These are phyloP conservation scores for Cercospora zeae-maydis DNA, from an alignment of 2,329 filamentous ascomycete species.

Conservation along the genomic window DNA sequence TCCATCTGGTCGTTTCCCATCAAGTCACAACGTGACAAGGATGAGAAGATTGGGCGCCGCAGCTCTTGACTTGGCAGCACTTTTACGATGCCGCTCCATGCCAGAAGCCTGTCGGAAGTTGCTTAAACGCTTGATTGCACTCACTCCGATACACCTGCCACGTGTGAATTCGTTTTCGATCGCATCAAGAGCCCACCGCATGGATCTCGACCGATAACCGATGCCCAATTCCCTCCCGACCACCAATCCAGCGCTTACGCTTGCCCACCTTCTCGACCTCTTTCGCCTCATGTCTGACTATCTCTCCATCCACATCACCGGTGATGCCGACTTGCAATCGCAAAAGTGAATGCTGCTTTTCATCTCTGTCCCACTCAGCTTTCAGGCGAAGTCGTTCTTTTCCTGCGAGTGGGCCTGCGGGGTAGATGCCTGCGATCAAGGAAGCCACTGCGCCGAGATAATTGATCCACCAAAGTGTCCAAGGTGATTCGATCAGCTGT, in stretches of 20 bases:
- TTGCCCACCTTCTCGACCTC: slow-evolving; percentile 57
- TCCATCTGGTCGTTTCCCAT: not conserved
- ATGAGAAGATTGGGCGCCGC: not conserved
- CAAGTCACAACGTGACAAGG: not conserved
- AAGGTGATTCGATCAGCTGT: slow-evolving; percentile 49
- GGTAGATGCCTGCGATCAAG: slow-evolving; percentile 58
- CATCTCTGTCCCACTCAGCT: slow-evolving; percentile 42
- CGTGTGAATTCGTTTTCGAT: no score
- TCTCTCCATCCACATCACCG: slow-evolving; percentile 41
- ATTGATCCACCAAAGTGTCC: slow-evolving; percentile 62
- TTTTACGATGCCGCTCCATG: not conserved
- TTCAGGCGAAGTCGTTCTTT: slow-evolving; percentile 43
- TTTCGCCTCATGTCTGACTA: slow-evolving; percentile 41
- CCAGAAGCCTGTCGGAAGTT: not conserved
- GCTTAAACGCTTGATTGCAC: no score
- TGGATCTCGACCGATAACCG: slow-evolving; percentile 37
- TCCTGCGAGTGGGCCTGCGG: slow-evolving; percentile 50
- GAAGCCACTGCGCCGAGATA: slow-evolving; percentile 61
- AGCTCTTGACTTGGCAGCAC: not conserved
- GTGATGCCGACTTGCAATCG: slow-evolving; percentile 43
- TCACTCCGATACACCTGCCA: no score
- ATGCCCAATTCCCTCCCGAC: slow-evolving; percentile 42
- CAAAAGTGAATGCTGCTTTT: slow-evolving; percentile 44
- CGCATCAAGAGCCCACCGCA: not conserved
- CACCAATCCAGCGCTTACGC: slow-evolving; percentile 55